phyloP scores from a whole-genome alignment of 2,329 filamentous ascomycete genomes.

The Aspergillus pseudoviridinutans region DNA sequence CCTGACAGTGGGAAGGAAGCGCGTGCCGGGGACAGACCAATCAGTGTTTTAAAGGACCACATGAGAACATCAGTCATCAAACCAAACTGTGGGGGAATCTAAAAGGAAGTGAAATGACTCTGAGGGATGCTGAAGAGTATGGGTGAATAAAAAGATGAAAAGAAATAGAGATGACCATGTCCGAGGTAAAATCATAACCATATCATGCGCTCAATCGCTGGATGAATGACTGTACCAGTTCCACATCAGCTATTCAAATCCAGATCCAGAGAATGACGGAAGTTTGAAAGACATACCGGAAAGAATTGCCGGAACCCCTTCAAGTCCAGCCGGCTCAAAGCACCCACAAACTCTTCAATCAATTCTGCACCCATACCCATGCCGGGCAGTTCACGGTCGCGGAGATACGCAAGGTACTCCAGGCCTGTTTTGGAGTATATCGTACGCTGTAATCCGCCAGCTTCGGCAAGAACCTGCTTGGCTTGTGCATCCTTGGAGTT shows the following conservation, averaged over 20 bases:
- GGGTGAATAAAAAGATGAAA: slow-evolving; percentile 5
- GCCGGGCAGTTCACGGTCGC: slow-evolving; percentile 42
- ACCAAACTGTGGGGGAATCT: slow-evolving; percentile 27
- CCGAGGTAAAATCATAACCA: slow-evolving; percentile 2
- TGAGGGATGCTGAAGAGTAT: slow-evolving; percentile 7
- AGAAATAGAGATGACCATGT: slow-evolving; percentile 8
- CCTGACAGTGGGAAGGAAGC: slow-evolving; percentile 1
- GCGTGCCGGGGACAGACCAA: slow-evolving; percentile 7
- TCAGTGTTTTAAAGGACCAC: slow-evolving; percentile 10
- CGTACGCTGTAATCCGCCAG: slow-evolving; percentile 78
- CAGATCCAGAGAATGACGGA: not conserved
- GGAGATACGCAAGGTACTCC: slow-evolving; percentile 60
- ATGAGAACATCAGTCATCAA: slow-evolving; percentile 23
- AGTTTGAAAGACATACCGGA: slow-evolving; percentile 30
- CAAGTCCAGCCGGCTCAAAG: slow-evolving; percentile 41
- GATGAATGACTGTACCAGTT: slow-evolving; percentile 36
- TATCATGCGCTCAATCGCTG: slow-evolving; percentile 44
- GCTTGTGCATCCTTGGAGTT: slow-evolving; percentile 83
- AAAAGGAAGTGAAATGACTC: slow-evolving; percentile 13
- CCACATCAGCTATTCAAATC: slow-evolving; percentile 3
- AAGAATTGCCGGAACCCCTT: slow-evolving; percentile 49
- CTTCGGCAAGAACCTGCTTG: slow-evolving; percentile 81
- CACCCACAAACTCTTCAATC: slow-evolving; percentile 45
- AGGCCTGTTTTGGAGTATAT: slow-evolving; percentile 89
- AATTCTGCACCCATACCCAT: slow-evolving; percentile 47